phyloP scores from a whole-genome alignment of 257 asterid species.

The Penstemon davidsonii region DNA sequence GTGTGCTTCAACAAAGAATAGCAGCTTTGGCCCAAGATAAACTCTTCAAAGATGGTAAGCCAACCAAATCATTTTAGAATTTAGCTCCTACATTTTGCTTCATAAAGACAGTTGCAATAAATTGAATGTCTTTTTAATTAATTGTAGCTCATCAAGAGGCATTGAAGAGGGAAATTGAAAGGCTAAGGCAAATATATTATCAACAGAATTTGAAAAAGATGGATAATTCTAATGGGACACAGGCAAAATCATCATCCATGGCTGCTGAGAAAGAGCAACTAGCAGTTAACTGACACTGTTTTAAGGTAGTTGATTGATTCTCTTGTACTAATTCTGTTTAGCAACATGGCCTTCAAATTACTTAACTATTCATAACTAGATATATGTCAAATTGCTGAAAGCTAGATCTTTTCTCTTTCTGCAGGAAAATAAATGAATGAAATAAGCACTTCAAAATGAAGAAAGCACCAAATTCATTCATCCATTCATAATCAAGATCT shows the following conservation, averaged over 20 bases:
- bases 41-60: slow-evolving; percentile 80
- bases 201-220: slow-evolving; percentile 71
- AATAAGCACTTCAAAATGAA: slow-evolving; percentile 11
- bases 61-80: not conserved
- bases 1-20: slow-evolving; percentile 89
- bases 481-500: slow-evolving; percentile 27
- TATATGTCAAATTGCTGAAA: too few species aligned
- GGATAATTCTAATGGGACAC: slow-evolving; percentile 42
- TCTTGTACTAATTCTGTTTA: too few species aligned
- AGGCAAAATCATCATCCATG: slow-evolving; percentile 42
- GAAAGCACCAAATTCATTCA: slow-evolving; percentile 27
- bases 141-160: slow-evolving; percentile 90
- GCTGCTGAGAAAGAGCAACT: slow-evolving; percentile 62
- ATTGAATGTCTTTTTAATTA: too few species aligned
- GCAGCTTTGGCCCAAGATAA: slow-evolving; percentile 96
- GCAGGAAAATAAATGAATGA: slow-evolving; percentile 37
- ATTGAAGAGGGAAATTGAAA: slow-evolving; percentile 88
- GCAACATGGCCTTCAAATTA: too few species aligned
- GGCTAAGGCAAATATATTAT: slow-evolving; percentile 73
- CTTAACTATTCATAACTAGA: too few species aligned
- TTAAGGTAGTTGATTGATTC: slow-evolving; percentile 23
- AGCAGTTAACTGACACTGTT: slow-evolving; percentile 44
- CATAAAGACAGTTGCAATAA: too few species aligned
- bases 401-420: not conserved
- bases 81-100: too few species aligned